Base-by-base conservation (phyloP, 2,329 filamentous ascomycete species). In the Alternaria sp. region DNA sequence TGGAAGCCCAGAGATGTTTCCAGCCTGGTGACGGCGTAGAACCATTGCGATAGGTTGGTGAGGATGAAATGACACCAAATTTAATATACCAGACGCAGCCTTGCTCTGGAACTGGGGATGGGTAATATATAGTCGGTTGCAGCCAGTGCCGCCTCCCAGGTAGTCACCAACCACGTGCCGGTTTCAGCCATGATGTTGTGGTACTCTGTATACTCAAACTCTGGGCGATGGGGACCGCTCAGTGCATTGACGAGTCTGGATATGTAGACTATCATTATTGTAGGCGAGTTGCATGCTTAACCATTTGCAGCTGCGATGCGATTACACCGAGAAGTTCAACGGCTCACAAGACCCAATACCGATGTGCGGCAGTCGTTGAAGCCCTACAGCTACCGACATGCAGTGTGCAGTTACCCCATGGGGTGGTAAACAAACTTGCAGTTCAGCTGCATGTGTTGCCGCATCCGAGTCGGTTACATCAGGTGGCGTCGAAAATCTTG, bases 121-220 rank as follows among this genome's bases (percentile, higher is more conserved):
- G 39, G 39, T 41, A 54, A 55, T 60, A 45, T 53, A 56, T 59
- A 21, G 24, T 61, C 58, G 58, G 55, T 36, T 55, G 40, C 31
- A 54, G 39, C 34, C 36, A 51, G 46, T 28, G 45, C 45, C 45
- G 46, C 46, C 26, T 14, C 33, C 33, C 37, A 39, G 13, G 31
- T 24, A 42, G 26, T 33, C 31, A 36, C 54, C 54, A 56, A 42
- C 46, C 39, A 56, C 33, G 40, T 56, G 53, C 53, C 23, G 40
- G 53, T 44, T 33, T 60, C 26, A 24, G 34, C 54, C 17, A 51
- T 14, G 26, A 42, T n/a, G 45, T 48, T 39, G 39, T 52, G 36
- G 52, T 33, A 51, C 54, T 40, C 34, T 31, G 44, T 29, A 41
- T 56, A 9, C 40, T 33, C 45, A 13, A 34, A 37, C 31, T 34